Evolutionary conservation across 2,329 filamentous ascomycete species (phyloP).

Genomic region (Colletotrichum lupini): DNA sequence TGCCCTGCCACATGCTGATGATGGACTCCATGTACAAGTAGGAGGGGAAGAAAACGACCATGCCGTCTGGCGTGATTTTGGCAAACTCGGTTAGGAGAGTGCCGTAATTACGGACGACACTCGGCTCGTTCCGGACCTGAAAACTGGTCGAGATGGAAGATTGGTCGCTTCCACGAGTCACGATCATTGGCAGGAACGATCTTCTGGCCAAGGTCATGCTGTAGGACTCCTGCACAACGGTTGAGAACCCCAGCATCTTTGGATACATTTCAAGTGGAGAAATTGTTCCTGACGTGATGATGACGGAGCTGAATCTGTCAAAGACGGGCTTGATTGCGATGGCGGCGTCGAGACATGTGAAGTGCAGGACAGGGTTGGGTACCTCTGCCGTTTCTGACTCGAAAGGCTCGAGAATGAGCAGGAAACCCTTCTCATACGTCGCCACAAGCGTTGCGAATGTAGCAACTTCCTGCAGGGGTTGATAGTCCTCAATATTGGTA

Average conservation of each 20-base stretch:
- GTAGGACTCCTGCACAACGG: slow-evolving; percentile 97
- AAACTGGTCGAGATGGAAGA: slow-evolving; percentile 93
- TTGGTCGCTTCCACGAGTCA: slow-evolving; percentile 94
- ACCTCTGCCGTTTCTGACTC: slow-evolving; percentile 96
- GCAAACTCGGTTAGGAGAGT: slow-evolving; percentile 94
- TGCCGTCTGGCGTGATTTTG: slow-evolving; percentile 93
- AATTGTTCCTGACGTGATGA: slow-evolving; percentile 97
- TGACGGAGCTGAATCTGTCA: slow-evolving; percentile 96
- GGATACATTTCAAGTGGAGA: slow-evolving; percentile 99
- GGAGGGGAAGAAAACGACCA: slow-evolving; percentile 99
- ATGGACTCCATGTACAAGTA: slow-evolving; percentile 99
- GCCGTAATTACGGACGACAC: slow-evolving; percentile 97
- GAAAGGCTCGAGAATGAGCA: slow-evolving; percentile 96
- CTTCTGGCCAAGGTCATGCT: slow-evolving; percentile 93
- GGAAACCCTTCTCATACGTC: slow-evolving; percentile 96
- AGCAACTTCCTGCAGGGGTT: slow-evolving; percentile 95
- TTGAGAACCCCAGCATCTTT: slow-evolving; percentile 94
- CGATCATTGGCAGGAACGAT: slow-evolving; percentile 98
- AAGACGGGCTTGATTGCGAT: slow-evolving; percentile 99
- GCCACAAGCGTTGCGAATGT: slow-evolving; percentile 96
- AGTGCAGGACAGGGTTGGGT: slow-evolving; percentile 95
- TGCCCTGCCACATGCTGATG: slow-evolving; percentile 99
- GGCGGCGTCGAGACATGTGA: slow-evolving; percentile 95
- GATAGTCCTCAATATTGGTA: slow-evolving; percentile 97
- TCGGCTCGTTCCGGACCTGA: slow-evolving; percentile 93